Conservation (phyloP, 1,139 yeast species). For the Wickerhamiella infanticola region DNA sequence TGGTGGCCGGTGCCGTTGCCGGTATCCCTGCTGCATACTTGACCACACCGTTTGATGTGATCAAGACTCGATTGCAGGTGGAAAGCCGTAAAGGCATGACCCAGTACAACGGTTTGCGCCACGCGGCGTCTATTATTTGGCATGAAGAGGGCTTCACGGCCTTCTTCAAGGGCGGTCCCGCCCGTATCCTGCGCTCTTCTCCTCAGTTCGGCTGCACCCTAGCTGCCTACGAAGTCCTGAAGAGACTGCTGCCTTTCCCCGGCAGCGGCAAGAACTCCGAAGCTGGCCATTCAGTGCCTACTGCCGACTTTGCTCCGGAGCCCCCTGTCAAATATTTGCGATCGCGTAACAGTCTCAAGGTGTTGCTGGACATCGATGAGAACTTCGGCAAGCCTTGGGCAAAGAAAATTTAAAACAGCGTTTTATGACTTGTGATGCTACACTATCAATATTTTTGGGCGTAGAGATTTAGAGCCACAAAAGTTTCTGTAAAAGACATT, state of each 20-base stretch:
- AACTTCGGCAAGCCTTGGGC: conserved; percentile 28
- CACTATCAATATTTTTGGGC: background rate
- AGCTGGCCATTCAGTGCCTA: conserved; percentile 30
- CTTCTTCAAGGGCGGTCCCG: conserved; percentile 92
- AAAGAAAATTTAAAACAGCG: background rate
- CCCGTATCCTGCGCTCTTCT: conserved; percentile 85
- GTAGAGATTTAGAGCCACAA: too few species aligned
- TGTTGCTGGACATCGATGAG: conserved; percentile 31
- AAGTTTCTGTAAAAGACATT: too few species aligned
- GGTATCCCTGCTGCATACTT: conserved; percentile 97
- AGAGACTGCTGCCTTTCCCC: conserved; percentile 40
- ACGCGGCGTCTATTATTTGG: conserved; percentile 60
- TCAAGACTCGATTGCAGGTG: conserved; percentile 86
- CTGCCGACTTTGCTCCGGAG: conserved; percentile 18
- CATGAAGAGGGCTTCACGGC: conserved; percentile 70
- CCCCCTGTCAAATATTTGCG: conserved; percentile 27
- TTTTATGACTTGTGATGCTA: background rate
- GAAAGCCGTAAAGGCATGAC: conserved; percentile 68
- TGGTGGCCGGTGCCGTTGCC: conserved; percentile 83
- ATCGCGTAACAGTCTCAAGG: conserved; percentile 30
- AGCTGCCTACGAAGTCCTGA: conserved; percentile 86
- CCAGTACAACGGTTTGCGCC: conserved; percentile 56
- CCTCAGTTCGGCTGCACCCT: conserved; percentile 97
- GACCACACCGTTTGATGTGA: conserved; percentile 93
- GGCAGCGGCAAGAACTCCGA: conserved; percentile 23